Evolutionary conservation across 2,329 filamentous ascomycete genomes (phyloP).

Genomic region (Aureobasidium subglaciale): DNA sequence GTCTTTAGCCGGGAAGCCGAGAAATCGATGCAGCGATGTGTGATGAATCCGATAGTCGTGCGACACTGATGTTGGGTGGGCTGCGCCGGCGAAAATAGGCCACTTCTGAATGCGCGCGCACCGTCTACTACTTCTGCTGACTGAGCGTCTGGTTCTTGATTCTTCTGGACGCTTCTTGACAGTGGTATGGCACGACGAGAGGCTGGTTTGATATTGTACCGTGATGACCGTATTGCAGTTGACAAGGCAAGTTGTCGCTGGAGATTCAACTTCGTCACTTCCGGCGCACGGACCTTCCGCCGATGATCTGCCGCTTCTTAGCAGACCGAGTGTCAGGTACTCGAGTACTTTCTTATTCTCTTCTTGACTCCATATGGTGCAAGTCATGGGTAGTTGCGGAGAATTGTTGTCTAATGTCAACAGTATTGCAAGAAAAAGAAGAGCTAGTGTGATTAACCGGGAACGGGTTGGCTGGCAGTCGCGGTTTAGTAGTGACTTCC

Average conservation of each 20-base stretch:
- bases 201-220: not conserved
- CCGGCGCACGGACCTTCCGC: too few species aligned
- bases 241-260: constrained; percentile 15
- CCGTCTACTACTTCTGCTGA: not conserved
- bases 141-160: not conserved
- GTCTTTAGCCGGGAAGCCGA: too few species aligned
- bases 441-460: too few species aligned
- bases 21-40: not conserved
- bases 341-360: too few species aligned
- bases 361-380: too few species aligned
- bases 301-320: not conserved
- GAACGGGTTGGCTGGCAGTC: not conserved
- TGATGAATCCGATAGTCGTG: not conserved
- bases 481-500: not conserved
- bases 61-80: not conserved
- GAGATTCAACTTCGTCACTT: constrained; percentile 12
- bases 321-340: too few species aligned
- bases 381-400: too few species aligned
- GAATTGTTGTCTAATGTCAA: too few species aligned
- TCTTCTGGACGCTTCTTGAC: not conserved
- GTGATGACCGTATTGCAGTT: constrained; percentile 11
- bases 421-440: too few species aligned
- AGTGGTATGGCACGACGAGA: not conserved
- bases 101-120: not conserved
- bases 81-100: not conserved